Percentiles rank a stretch among this genome's conserved stretches.
Conservation (phyloP, 768 basidiomycete genomes). For the Cystoderma amianthinum region DNA sequence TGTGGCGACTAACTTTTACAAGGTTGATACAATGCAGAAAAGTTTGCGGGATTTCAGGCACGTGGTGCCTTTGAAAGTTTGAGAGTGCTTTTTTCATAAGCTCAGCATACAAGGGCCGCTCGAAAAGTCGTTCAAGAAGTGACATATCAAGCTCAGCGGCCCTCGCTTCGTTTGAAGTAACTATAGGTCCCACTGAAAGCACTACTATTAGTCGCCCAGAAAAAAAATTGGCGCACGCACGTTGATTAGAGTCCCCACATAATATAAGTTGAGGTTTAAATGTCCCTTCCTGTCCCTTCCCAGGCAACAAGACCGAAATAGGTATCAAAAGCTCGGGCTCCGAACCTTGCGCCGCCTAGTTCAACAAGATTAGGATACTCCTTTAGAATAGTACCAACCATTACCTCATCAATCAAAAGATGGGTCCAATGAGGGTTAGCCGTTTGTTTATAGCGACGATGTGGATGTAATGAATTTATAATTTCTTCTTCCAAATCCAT, state of each 20-base stretch:
- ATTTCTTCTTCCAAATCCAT: conserved; percentile 33
- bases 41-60: background rate
- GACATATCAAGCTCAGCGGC: conserved; percentile 40
- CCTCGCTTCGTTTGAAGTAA: conserved; percentile 36
- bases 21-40: conserved; percentile 32
- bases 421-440: conserved; percentile 46
- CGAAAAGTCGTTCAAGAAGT: conserved; percentile 40
- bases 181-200: conserved; percentile 37
- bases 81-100: conserved; percentile 9
- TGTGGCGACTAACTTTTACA: conserved; percentile 27
- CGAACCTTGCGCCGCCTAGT: conserved; percentile 44
- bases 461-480: conserved; percentile 28
- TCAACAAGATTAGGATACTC: background rate
- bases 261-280: conserved; percentile 38
- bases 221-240: conserved; percentile 18
- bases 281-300: conserved; percentile 6
- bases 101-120: conserved; percentile 30
- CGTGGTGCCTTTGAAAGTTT: conserved; percentile 8
- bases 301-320: conserved; percentile 34
- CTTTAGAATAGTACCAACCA: background rate
- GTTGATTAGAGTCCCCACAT: conserved; percentile 46
- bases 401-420: conserved; percentile 43
- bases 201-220: background rate
- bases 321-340: conserved; percentile 45
- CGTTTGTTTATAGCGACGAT: conserved; percentile 16